Evolutionary conservation across 2,329 filamentous ascomycete genomes (phyloP), one percentile per base, ranked within the genome.

Genomic region (Colletotrichum spinosum): DNA sequence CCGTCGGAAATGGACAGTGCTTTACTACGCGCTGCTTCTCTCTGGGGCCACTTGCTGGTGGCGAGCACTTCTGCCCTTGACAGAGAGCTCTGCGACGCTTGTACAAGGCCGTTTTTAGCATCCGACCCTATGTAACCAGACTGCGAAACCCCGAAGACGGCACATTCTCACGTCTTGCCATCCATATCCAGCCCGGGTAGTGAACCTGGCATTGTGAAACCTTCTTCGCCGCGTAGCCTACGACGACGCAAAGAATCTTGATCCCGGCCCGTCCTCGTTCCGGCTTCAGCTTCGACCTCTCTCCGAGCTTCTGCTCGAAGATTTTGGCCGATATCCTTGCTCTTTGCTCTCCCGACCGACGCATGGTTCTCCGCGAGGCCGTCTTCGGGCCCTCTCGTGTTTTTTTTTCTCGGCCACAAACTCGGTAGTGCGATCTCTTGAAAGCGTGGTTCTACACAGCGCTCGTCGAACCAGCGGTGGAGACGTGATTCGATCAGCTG

Each of bases 381-480:
- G 25, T 90, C 88, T 17, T 90, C 90, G 1, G 90, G 90, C 5
- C 91, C 92, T 34, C 92, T 82, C 0, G 92, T 94, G 71, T 94
- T 97, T 80, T 89, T 91, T 81, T 94, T 95, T 51, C 92, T 82
- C 1, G 93, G 93, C 93, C 93, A 97, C 65, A 96, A 75, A 70
- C 88, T 93, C 0, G 93, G 93, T 8, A 97, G 82, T 1, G 92
- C 91, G 69, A 96, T 95, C 74, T 96, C 92, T 75, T 96, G 93
- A 76, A 96, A 96, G 34, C 92, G 86, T 2, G 93, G 93, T 78
- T 96, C 92, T 7, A 97, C 93, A 68, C 90, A 92, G 51, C 93
- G 88, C 74, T 96, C 92, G 75, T 96, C 92, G 76, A 97, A 95
- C 93, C 93, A 97, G 59, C 88, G 88, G 77, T 96, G 92, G 13